Base-by-base conservation (phyloP, 352 stramenopile genomes). In the Thalassiosira hispida region DNA sequence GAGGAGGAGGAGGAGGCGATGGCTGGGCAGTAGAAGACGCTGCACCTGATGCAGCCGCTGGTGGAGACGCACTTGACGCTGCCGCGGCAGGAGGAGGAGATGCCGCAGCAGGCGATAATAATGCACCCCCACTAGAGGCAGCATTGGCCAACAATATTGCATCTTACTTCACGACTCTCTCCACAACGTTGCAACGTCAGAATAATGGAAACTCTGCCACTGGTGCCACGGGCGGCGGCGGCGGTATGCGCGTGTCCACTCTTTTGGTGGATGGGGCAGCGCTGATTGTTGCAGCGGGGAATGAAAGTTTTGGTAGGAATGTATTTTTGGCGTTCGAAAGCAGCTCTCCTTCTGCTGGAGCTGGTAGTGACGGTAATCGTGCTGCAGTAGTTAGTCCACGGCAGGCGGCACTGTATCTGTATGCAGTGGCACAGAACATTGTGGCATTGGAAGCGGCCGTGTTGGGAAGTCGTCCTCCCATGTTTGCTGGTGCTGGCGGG, bases 371-470 rank as follows among this genome's bases (percentile, higher is more conserved):
- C 27, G 8, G 7, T 11, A 38, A 62, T 22, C 9, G 29, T 38
- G 11, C 52, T 22, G 9, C 25, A 20, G 25, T 14, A 20, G n/a
- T 64, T 0, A 31, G n/a, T 9, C 53, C 65, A 56, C 31, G 57
- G 29, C 20, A 62, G 18, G 67, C 67, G 22, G 55, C 22, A 23
- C 18, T 75, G 7, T 75, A 75, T 27, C 55, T 75, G 3, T 66
- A 44, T n/a, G 67, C 67, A 9, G 67, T 75, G 16, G 53, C 67
- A n/a, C 23, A 59, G 27, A 61, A 60, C 38, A 47, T 62, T 14
- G 42, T 61, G 1, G 40, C 67, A 14, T 59, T 75, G 12, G 55
- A 66, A 40, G 38, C 51, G n/a, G 47, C 47, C 16, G 38, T 74
- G 1, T 57, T 69, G 29, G 27, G 55, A 22, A n/a, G 5, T 35